Conservation (phyloP, 192 early-diverging fungal genomes). For the Jimgerdemannia flammicorona region DNA sequence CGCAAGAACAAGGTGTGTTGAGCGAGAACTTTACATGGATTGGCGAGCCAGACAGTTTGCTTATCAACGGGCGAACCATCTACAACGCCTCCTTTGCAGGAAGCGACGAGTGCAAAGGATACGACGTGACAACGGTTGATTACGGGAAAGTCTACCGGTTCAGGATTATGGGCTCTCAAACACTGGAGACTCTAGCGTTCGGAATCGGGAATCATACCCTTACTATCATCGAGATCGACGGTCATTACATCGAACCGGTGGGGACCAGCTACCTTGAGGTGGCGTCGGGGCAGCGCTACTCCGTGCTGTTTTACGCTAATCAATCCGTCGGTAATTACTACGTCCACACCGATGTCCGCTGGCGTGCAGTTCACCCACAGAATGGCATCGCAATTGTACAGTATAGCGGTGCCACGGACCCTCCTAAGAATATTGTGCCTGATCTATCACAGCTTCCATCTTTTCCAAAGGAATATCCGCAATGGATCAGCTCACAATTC, state of each 20-base stretch:
- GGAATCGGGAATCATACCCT: slow-evolving; percentile 45
- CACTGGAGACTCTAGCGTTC: slow-evolving; percentile 40
- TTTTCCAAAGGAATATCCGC: neutral
- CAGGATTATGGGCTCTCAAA: slow-evolving; percentile 36
- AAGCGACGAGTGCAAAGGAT: slow-evolving; percentile 10
- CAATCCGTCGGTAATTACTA: slow-evolving; percentile 23
- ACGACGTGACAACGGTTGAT: slow-evolving; percentile 16
- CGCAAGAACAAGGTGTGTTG: neutral
- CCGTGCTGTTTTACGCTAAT: slow-evolving; percentile 36
- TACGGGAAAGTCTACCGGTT: slow-evolving; percentile 29
- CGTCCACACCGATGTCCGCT: slow-evolving; percentile 16
- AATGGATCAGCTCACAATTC: slow-evolving; percentile 21
- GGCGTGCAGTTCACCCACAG: slow-evolving; percentile 3
- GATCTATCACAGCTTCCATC: neutral
- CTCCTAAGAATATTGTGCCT: neutral
- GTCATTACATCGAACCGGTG: slow-evolving; percentile 36
- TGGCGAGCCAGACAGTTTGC: slow-evolving; percentile 36
- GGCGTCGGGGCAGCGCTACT: slow-evolving; percentile 44
- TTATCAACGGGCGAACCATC: slow-evolving; percentile 43
- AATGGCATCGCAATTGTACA: slow-evolving; percentile 21
- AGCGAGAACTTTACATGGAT: neutral
- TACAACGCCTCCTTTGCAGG: neutral
- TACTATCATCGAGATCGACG: slow-evolving; percentile 54
- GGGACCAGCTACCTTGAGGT: slow-evolving; percentile 29
- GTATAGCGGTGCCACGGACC: slow-evolving; percentile 3